Conservation (phyloP, 495 filamentous ascomycete species). For the Terfezia claveryi region DNA sequence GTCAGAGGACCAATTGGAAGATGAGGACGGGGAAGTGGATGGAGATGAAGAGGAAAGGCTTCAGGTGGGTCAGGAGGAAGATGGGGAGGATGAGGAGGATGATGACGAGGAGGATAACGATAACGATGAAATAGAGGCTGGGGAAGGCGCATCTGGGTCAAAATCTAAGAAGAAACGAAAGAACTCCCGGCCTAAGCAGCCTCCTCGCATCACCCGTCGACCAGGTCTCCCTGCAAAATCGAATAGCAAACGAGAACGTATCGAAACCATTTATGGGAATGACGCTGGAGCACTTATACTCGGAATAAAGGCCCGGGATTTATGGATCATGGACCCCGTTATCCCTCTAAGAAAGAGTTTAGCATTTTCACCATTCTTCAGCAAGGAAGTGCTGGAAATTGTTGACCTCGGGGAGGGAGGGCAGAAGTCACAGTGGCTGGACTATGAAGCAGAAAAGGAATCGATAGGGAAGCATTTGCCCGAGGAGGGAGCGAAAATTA, state of each 20-base stretch:
- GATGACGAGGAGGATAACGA: background rate
- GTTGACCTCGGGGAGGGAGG: constrained; percentile 7
- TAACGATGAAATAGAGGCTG: background rate
- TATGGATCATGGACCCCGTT: constrained; percentile 11
- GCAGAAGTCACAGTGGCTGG: constrained; percentile 4
- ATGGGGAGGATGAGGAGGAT: background rate
- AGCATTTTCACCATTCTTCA: constrained; percentile 11
- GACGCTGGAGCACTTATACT: constrained; percentile 8
- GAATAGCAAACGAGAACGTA: constrained; percentile 15
- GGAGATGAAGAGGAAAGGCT: background rate
- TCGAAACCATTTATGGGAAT: constrained; percentile 13
- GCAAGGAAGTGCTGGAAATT: constrained; percentile 1
- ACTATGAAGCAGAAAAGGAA: constrained; percentile 1
- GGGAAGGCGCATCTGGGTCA: background rate
- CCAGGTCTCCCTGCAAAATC: constrained; percentile 12
- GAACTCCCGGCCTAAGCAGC: constrained; percentile 11
- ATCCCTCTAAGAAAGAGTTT: constrained; percentile 9
- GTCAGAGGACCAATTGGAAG: background rate
- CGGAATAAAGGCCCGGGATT: constrained; percentile 11
- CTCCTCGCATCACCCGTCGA: constrained; percentile 13
- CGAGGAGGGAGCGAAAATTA: constrained; percentile 1
- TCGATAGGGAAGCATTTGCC: constrained; percentile 5
- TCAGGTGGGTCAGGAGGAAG: background rate
- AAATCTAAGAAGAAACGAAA: background rate
- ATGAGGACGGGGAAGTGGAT: background rate